A percentile compares a stretch with the other conserved stretches of the same genome.
These are phyloP conservation scores for Pichia cactophila DNA, from an alignment of 1,139 yeast genomes.

Conservation along the genomic window DNA sequence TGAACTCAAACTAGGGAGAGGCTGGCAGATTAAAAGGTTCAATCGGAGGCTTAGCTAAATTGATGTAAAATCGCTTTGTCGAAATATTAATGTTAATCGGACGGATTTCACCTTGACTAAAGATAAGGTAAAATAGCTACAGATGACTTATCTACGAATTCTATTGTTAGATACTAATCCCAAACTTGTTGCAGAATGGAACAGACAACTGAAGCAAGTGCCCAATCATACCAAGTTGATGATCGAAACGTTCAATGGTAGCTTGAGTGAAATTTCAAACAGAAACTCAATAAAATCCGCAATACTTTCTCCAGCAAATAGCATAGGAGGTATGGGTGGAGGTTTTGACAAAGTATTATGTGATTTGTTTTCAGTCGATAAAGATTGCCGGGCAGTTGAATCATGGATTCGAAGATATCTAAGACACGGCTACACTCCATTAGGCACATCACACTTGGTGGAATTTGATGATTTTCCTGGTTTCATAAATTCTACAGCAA, in stretches of 20 bases:
- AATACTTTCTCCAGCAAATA: conserved; percentile 48
- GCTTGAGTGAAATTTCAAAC: background rate
- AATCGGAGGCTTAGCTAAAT: no score
- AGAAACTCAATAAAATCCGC: conserved; percentile 15
- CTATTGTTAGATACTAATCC: conserved; percentile 17
- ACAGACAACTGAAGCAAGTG: background rate
- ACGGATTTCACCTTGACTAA: no score
- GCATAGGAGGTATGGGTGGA: conserved; percentile 44
- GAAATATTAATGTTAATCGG: no score
- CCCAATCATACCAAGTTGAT: background rate
- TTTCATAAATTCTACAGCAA: conserved; percentile 21
- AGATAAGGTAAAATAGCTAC: no score
- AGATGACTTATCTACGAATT: conserved; percentile 11
- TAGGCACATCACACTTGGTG: conserved; percentile 26
- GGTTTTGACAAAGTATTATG: conserved; percentile 43
- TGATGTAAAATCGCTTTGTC: no score
- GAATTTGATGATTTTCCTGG: conserved; percentile 18
- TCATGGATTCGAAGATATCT: conserved; percentile 11
- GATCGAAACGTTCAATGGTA: background rate
- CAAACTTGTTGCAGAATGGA: background rate
- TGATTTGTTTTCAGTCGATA: conserved; percentile 28
- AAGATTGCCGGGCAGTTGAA: conserved; percentile 10
- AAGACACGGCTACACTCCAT: conserved; percentile 30
- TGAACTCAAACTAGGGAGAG: no score
- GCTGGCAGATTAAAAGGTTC: no score